These are phyloP conservation scores for Maudiozyma saulgeensis DNA, from an alignment of 805 yeast species.

Conservation along the genomic window DNA sequence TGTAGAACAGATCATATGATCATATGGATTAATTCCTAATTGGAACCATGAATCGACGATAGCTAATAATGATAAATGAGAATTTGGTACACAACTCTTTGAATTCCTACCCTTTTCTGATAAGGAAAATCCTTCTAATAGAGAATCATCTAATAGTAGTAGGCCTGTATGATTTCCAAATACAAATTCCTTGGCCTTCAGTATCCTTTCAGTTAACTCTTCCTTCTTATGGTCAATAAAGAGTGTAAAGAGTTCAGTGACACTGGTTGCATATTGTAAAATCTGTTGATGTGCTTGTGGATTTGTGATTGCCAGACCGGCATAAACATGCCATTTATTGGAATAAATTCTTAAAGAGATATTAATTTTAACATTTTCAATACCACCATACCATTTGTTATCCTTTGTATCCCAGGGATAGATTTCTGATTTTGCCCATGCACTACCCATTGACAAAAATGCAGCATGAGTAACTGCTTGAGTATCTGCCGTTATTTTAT, in stretches of 20 bases:
- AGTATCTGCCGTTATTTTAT: conserved; percentile 92
- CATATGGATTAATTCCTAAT: conserved; percentile 81
- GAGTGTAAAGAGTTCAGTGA: conserved; percentile 71
- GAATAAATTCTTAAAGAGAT: conserved; percentile 84
- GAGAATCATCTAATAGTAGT: conserved; percentile 62
- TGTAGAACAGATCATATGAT: conserved; percentile 93
- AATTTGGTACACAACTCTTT: conserved; percentile 50
- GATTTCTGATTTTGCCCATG: conserved; percentile 75
- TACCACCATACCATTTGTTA: conserved; percentile 77
- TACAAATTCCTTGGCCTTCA: conserved; percentile 61
- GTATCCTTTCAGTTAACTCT: conserved; percentile 49
- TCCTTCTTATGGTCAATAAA: conserved; percentile 63
- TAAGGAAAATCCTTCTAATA: conserved; percentile 72
- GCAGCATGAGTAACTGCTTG: conserved; percentile 99
- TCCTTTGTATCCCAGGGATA: conserved; percentile 70
- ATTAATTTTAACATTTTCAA: conserved; percentile 92
- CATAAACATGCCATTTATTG: conserved; percentile 97
- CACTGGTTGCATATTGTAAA: conserved; percentile 77
- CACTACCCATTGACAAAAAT: conserved; percentile 90
- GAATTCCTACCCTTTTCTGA: conserved; percentile 54
- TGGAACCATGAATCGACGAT: conserved; percentile 92
- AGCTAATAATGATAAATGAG: conserved; percentile 80
- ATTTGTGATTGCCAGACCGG: conserved; percentile 92
- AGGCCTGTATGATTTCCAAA: conserved; percentile 58
- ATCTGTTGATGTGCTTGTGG: conserved; percentile 91